A percentile compares a stretch with the other conserved stretches of the same genome.
These are phyloP conservation scores for Moesziomyces globuligerus DNA, from an alignment of 1,284 basidiomycete species.

Conservation along the genomic window DNA sequence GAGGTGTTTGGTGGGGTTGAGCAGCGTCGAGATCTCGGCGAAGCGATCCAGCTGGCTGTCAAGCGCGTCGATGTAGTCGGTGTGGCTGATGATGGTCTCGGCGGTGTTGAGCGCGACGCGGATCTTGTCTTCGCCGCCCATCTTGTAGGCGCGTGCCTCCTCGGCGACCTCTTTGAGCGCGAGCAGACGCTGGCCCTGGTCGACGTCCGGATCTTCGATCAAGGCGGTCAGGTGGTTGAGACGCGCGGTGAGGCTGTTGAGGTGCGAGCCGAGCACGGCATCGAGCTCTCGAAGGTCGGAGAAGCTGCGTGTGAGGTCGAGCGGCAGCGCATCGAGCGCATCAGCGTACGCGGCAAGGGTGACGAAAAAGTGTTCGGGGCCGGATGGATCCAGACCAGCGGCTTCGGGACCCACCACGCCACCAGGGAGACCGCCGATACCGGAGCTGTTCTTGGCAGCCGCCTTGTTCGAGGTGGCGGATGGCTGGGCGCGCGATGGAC, in stretches of 20 bases:
- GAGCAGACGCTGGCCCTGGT: slow-evolving; percentile 83
- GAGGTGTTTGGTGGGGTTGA: slow-evolving; percentile 50
- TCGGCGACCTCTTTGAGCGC: slow-evolving; percentile 92
- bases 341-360: slow-evolving; percentile 71
- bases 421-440: slow-evolving; percentile 39
- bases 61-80: slow-evolving; percentile 64
- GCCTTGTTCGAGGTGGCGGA: slow-evolving; percentile 13
- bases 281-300: slow-evolving; percentile 97
- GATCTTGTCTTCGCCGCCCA: slow-evolving; percentile 98
- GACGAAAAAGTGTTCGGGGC: slow-evolving; percentile 57
- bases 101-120: slow-evolving; percentile 93
- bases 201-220: slow-evolving; percentile 73
- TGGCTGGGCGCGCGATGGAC: slow-evolving; percentile 25
- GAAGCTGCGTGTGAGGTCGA: slow-evolving; percentile 92
- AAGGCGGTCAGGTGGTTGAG: slow-evolving; percentile 57
- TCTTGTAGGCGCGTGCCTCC: slow-evolving; percentile 87
- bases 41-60: slow-evolving; percentile 55
- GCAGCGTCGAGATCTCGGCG: slow-evolving; percentile 48
- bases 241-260: slow-evolving; percentile 59
- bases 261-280: slow-evolving; percentile 81
- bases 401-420: slow-evolving; percentile 45
- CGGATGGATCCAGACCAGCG: slow-evolving; percentile 41
- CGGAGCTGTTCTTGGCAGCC: slow-evolving; percentile 10
- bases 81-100: slow-evolving; percentile 73
- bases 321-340: slow-evolving; percentile 89